Evolutionary conservation across 345 rosid species (phyloP), one percentile per base, ranked within the genome.

Genomic region (Erysimum cheiranthoides): DNA sequence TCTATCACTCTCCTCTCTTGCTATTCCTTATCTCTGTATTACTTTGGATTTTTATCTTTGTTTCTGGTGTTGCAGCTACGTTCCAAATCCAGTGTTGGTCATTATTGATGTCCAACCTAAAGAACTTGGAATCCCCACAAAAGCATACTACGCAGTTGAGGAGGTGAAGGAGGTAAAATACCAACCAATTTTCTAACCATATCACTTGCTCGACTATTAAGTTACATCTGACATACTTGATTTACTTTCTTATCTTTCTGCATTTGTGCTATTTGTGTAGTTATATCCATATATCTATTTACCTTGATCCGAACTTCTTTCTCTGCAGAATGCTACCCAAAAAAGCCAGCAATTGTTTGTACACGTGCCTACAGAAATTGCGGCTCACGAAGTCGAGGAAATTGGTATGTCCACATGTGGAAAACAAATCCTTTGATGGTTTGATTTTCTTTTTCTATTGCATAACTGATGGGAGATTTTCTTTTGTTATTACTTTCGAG

Each of bases 301-400:
- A 1, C 2, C 14, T 47, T 49, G 34, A 43, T 51, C 34, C 4
- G 0, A 27, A 40, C 18, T 69, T 34, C 2, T 69, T 28, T 67
- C 28, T 42, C 5, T 67, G 45, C 83, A 89, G 93, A 89, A 91
- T 85, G 98, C 93, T 32, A 91, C 96, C n/a, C 93, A 93, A 76
- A 93, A 91, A 68, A 91, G 96, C 78, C 97, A 91, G 75, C 86
- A 89, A 61, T 90, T 88, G 17, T 91, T 93, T 10, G 93, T 91
- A 45, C 92, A 89, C 4, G 92, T 89, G 43, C 88, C 83, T 10
- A 88, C 95, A 43, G 93, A 93, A 81, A 91, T 91, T 75, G 89
- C 90, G 51, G 91, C 98, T 67, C 96, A 93, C 59, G 92, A 93
- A 61, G 97, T 89, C 10, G 91, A 92, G 85, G 93, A 92, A 83